These are phyloP conservation scores for Wolfiporia cocos DNA, from an alignment of 1,284 basidiomycete genomes.

Conservation along the genomic window DNA sequence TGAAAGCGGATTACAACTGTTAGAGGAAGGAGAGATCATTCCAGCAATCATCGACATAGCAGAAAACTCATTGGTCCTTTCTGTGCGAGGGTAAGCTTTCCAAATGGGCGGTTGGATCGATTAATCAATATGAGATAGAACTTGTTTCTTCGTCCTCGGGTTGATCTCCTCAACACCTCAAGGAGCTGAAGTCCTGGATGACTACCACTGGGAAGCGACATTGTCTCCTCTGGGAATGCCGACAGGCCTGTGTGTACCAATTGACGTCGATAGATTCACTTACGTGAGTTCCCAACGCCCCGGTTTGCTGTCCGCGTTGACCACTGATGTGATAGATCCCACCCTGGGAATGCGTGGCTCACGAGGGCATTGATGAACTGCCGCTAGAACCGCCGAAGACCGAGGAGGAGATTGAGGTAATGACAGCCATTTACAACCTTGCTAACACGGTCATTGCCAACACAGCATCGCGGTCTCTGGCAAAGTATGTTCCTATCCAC, in stretches of 20 bases:
- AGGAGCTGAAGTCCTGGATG: slow-evolving; percentile 81
- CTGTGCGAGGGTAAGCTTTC: slow-evolving; percentile 82
- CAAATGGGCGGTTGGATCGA: not conserved
- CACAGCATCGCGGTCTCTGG: slow-evolving; percentile 81
- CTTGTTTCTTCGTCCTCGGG: slow-evolving; percentile 94
- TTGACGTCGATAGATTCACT: slow-evolving; percentile 76
- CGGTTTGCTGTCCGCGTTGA: too few relatives aligned
- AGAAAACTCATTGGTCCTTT: slow-evolving; percentile 83
- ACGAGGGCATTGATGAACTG: slow-evolving; percentile 37
- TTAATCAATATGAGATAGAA: slow-evolving; percentile 42
- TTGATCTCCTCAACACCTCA: slow-evolving; percentile 70
- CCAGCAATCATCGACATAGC: slow-evolving; percentile 89
- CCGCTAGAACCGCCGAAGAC: slow-evolving; percentile 61
- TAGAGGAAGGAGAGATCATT: slow-evolving; percentile 93
- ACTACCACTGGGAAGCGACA: slow-evolving; percentile 90
- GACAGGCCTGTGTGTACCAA: slow-evolving; percentile 87
- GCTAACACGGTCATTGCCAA: slow-evolving; percentile 96
- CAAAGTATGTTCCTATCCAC: slow-evolving; percentile 46
- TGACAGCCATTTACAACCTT: slow-evolving; percentile 89
- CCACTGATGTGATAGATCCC: slow-evolving; percentile 68
- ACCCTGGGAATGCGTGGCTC: slow-evolving; percentile 56
- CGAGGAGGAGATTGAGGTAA: slow-evolving; percentile 79
- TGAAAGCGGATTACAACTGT: slow-evolving; percentile 84
- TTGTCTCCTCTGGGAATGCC: slow-evolving; percentile 83
- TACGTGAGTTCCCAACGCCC: slow-evolving; percentile 33